These are phyloP conservation scores for Globisporangium heterothallicum DNA, from an alignment of 352 stramenopile species.

Conservation along the genomic window DNA sequence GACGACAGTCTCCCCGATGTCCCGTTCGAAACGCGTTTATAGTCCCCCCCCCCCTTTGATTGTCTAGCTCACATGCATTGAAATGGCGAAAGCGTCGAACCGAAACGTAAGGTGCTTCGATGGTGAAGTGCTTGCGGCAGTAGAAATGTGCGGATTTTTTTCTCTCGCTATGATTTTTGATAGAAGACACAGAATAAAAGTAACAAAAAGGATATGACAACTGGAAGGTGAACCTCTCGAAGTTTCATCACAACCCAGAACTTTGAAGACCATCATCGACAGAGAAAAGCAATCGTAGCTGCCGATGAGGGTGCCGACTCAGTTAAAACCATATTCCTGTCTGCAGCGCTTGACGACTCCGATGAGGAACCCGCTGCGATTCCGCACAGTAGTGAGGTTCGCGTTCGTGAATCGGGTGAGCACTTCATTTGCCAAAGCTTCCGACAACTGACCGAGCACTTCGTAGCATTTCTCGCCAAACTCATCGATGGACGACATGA, in stretches of 20 bases:
- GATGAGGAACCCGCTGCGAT: constrained; percentile 77
- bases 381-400: constrained; percentile 68
- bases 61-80: constrained; percentile 20
- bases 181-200: too few species aligned
- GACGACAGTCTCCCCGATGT: constrained; percentile 6
- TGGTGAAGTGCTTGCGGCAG: too few species aligned
- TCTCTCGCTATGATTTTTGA: too few species aligned
- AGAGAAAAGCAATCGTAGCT: too few species aligned
- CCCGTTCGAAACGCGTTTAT: not conserved
- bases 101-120: not conserved
- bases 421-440: constrained; percentile 70
- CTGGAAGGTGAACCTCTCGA: too few species aligned
- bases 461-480: constrained; percentile 81
- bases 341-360: constrained; percentile 73
- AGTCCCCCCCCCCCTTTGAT: too few species aligned
- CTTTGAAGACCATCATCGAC: too few species aligned
- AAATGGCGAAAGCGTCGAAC: too few species aligned
- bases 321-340: constrained; percentile 75
- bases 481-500: constrained; percentile 61
- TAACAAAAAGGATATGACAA: too few species aligned
- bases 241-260: not conserved
- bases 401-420: constrained; percentile 66
- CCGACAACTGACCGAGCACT: constrained; percentile 65
- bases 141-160: too few species aligned
- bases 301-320: too few species aligned